Conservation (phyloP, 2,329 filamentous ascomycete species). For the Ceratocystis harringtonii region DNA sequence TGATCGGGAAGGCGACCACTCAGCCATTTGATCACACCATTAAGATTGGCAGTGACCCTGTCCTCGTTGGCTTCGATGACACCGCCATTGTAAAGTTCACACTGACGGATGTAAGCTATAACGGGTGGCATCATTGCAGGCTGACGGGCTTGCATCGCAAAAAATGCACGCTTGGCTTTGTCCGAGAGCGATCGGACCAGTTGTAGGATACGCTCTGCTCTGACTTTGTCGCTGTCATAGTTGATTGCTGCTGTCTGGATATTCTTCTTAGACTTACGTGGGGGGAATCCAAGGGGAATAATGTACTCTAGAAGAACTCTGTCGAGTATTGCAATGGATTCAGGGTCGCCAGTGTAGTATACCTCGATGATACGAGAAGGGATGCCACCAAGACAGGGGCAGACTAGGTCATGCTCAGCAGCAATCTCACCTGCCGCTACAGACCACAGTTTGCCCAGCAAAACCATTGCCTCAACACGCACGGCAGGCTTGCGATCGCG, state of each 20-base stretch:
- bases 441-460: conserved; percentile 82
- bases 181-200: conserved; percentile 64
- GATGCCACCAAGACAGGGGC: conserved; percentile 60
- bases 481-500: conserved; percentile 73
- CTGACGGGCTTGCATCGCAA: conserved; percentile 68
- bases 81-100: conserved; percentile 80
- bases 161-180: conserved; percentile 73
- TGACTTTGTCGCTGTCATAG: conserved; percentile 55
- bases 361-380: conserved; percentile 75
- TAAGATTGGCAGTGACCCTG: conserved; percentile 53
- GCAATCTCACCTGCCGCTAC: conserved; percentile 78
- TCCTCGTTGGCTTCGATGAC: conserved; percentile 59
- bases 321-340: conserved; percentile 73
- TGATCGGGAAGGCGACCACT: conserved; percentile 63
- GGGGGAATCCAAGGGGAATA: conserved; percentile 77
- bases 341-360: conserved; percentile 77
- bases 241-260: conserved; percentile 32
- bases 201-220: conserved; percentile 70
- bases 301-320: conserved; percentile 75
- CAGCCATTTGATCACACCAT: conserved; percentile 57
- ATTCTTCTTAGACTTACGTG: conserved; percentile 47
- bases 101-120: conserved; percentile 63
- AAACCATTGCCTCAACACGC: conserved; percentile 71
- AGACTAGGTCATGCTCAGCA: conserved; percentile 62
- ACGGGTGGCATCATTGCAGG: conserved; percentile 58